A percentile compares a stretch with the other conserved stretches of the same genome.
These are phyloP conservation scores for Globisporangium perplexum DNA, from an alignment of 352 stramenopile genomes.

Conservation along the genomic window DNA sequence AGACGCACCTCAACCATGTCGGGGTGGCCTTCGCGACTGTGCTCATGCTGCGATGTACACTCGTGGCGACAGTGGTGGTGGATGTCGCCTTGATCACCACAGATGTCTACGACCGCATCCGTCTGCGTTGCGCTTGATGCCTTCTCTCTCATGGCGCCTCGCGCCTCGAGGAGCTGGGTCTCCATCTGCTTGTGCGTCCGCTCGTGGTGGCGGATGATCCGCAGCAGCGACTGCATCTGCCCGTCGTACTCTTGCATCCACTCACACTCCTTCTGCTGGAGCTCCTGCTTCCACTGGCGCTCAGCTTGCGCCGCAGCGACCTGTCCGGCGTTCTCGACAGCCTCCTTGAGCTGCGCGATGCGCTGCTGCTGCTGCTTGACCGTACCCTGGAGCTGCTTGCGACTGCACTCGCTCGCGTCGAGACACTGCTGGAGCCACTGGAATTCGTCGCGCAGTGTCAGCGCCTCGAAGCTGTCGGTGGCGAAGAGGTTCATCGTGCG, in stretches of 20 bases:
- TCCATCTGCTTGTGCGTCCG: conserved; percentile 11
- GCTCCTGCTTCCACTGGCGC: neutral
- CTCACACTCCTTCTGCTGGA: conserved; percentile 20
- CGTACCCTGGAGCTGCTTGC: conserved; percentile 10
- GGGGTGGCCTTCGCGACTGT: neutral
- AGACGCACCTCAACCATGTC: neutral
- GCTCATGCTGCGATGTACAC: neutral
- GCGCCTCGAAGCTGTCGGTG: conserved; percentile 5
- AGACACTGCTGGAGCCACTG: conserved; percentile 30
- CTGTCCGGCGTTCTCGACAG: conserved; percentile 2
- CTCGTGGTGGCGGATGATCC: conserved; percentile 45
- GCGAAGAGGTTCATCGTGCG: conserved; percentile 8
- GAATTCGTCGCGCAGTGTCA: conserved; percentile 29
- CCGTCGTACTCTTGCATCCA: conserved; percentile 39
- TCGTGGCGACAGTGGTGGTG: neutral
- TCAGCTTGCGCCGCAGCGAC: conserved; percentile 1
- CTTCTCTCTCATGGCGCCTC: conserved; percentile 8
- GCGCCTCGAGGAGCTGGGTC: conserved; percentile 11
- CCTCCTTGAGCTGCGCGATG: conserved; percentile 17
- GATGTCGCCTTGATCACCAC: neutral
- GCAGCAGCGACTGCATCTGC: conserved; percentile 38
- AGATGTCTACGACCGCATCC: neutral
- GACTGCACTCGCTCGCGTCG: conserved; percentile 15
- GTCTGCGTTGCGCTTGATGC: conserved; percentile 14
- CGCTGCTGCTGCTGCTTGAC: conserved; percentile 13